Base-by-base conservation (phyloP, 495 filamentous ascomycete genomes). In the Tuber microsphaerosporum region DNA sequence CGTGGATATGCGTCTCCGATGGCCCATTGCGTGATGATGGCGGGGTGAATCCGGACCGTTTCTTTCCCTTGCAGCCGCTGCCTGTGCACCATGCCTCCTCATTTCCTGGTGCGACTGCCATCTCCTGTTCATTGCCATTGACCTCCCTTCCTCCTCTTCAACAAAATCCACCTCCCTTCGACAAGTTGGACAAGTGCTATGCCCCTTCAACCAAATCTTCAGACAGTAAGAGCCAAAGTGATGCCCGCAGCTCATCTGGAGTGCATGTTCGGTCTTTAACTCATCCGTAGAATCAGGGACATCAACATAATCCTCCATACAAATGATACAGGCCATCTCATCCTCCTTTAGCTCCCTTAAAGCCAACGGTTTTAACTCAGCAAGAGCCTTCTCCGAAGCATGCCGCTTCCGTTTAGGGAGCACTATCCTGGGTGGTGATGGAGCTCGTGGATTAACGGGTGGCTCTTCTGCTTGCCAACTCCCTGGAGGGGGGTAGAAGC, bases 131-230 rank as follows among this genome's bases (percentile, higher is more conserved):
- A 71, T 46, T 44, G 69, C 74, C 71, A 48, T 51, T 43, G 76
- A 71, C 61, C 76, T 72, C 45, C 75, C 76, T 71, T 78, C 79
- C 61, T 81, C 79, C 68, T 78, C 79, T 42, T 81, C 78, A 31
- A 81, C 75, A 65, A 81, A 81, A 44, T 81, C 79, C 44, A 81
- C 79, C 71, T 81, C 79, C 72, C 77, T 81, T 37, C 79, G 72
- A 51, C 79, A 81, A 12, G 79, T 80, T 41, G 79, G 79, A 26
- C 79, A 81, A 72, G 79, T 81, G 68, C 79, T 81, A 43, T 81
- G 79, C 22, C 81, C 75, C 31, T 75, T 77, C 41, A 81, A 51
- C 79, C 79, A 81, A 26, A 81, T 73, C 46, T 81, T 81, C 34
- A 81, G 68, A 41, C 79, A 81, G 69, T 81, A 75, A 45, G 79